Evolutionary conservation across 139 green algal genomes (phyloP), one percentile per base, ranked within the genome.

Genomic region (Volvox reticuliferus): DNA sequence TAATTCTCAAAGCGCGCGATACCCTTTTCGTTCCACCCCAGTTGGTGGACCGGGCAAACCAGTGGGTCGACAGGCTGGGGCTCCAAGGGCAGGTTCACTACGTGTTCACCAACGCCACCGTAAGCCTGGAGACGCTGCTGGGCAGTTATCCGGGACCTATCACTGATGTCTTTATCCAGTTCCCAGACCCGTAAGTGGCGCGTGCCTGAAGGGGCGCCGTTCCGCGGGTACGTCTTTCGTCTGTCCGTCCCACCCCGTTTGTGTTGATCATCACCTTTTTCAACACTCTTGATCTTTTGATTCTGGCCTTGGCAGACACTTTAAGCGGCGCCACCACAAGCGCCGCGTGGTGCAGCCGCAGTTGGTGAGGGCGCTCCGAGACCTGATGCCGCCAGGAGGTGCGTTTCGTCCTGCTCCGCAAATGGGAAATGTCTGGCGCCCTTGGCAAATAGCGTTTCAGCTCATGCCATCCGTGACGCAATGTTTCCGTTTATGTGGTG

Each of bases 301-400:
- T 35, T 61, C 24, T 55, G 13, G 16, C 76, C 76, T 82, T 24
- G 44, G 44, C 84, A 89, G 85, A 0, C 97, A 99, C 93, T 99
- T 98, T 91, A 99, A 99, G 92, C 94, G 93, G 65, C 90, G 91
- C 35, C 96, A 99, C 94, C 93, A 93, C 87, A 99, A 99, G 94
- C 92, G 97, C 61, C 92, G 97, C 20, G 94, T 98, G 36, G 95
- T 99, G 73, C 97, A 99, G 94, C 92, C 88, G 30, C 28, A 91
- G 55, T 65, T 96, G 17, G 93, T 95, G 68, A 19, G 44, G 82
- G 80, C 87, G 9, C 50, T 95, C 1, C 18, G 55, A 0, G 62
- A 89, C 1, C 6, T 75, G 36, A 80, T 94, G 65, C 36, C 77
- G 26, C 73, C 85, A 3, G 90, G 90, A 73, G 91, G 93, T 91